phyloP scores from a whole-genome alignment of 441 rosid genomes.

The Mallotus repandus region DNA sequence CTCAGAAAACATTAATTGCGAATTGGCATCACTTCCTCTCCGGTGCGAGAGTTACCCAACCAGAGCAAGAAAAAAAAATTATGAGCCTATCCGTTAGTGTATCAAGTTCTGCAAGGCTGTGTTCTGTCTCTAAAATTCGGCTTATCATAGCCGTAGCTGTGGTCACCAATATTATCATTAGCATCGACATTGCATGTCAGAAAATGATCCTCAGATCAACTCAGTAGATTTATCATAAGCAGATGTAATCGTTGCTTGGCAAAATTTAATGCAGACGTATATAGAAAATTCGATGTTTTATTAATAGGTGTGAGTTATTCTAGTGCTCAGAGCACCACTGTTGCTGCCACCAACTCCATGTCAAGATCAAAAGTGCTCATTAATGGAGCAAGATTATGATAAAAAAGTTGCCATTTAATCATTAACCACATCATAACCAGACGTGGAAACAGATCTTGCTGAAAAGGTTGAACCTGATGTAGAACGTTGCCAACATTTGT shows the following conservation, averaged over 20 bases:
- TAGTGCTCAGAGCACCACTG: background rate
- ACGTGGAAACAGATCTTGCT: background rate
- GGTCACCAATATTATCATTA: too few relatives aligned
- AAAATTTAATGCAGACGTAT: background rate
- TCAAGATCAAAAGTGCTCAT: background rate
- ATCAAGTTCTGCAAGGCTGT: too few relatives aligned
- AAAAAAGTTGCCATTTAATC: background rate
- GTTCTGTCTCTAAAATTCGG: too few relatives aligned
- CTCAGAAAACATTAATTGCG: too few relatives aligned
- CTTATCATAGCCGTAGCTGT: too few relatives aligned
- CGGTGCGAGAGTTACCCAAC: too few relatives aligned
- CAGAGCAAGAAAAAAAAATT: too few relatives aligned
- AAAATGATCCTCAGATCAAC: background rate
- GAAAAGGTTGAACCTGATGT: background rate
- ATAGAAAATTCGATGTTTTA: background rate
- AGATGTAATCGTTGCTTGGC: too few relatives aligned
- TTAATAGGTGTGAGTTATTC: background rate
- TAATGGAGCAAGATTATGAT: background rate
- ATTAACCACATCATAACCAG: background rate
- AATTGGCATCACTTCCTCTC: too few relatives aligned
- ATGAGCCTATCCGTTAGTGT: too few relatives aligned
- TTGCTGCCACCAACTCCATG: background rate
- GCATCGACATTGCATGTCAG: background rate
- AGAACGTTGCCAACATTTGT: background rate
- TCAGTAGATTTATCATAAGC: background rate